These are phyloP conservation scores for Paecilomyces niveus DNA, from an alignment of 2,329 filamentous ascomycete genomes.

Conservation along the genomic window DNA sequence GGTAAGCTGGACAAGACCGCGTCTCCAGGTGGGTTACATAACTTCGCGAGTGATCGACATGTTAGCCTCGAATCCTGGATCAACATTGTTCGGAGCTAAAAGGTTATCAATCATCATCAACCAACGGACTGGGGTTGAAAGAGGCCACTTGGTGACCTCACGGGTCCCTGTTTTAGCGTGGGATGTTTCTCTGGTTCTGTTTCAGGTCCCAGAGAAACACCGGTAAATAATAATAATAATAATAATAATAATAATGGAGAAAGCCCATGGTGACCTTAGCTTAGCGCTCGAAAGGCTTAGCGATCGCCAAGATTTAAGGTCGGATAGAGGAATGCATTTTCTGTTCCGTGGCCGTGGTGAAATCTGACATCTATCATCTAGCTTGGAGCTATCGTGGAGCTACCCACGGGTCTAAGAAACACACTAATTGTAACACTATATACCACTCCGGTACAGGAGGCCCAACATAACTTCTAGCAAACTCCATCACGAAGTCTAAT, in stretches of 20 bases:
- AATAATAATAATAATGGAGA: background rate
- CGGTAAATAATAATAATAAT: background rate
- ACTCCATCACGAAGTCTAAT: background rate
- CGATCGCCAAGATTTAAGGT: background rate
- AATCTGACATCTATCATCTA: background rate
- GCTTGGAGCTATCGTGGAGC: background rate
- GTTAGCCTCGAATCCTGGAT: background rate
- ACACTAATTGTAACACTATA: background rate
- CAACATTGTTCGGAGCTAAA: background rate
- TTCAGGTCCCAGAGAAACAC: background rate
- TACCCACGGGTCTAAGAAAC: background rate
- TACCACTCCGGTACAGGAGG: background rate
- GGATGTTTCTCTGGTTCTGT: background rate
- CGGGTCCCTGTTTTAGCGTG: background rate
- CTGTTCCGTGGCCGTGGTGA: background rate
- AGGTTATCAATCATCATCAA: background rate
- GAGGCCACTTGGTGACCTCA: background rate
- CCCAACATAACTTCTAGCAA: no score
- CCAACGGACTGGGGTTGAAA: background rate
- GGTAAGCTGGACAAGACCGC: background rate
- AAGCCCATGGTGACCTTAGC: background rate
- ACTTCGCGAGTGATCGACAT: background rate
- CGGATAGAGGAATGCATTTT: background rate
- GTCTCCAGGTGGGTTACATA: background rate
- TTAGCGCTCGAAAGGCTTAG: background rate